Percentiles rank a stretch among this genome's conserved stretches.
phyloP scores from a whole-genome alignment of 495 filamentous ascomycete species.

The Aspergillus saccharolyticus region DNA sequence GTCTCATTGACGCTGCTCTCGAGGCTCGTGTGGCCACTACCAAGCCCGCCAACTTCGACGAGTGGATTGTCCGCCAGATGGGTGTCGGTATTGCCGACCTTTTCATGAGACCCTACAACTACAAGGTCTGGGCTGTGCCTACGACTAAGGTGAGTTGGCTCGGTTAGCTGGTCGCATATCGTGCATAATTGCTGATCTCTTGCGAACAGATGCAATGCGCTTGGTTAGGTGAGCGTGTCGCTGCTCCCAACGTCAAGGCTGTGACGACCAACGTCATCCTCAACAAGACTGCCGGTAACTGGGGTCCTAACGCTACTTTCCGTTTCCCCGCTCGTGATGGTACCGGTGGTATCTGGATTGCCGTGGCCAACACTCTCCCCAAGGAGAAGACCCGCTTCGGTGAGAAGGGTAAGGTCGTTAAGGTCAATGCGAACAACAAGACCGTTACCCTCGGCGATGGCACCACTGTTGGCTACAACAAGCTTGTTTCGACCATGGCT shows the following conservation, averaged over 20 bases:
- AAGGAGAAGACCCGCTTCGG: conserved; percentile 89
- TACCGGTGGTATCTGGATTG: conserved; percentile 98
- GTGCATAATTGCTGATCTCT: background rate
- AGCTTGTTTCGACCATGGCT: conserved; percentile 93
- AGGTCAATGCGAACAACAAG: conserved; percentile 54
- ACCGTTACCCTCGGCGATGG: conserved; percentile 77
- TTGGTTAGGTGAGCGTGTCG: conserved; percentile 98
- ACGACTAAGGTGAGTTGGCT: conserved; percentile 76
- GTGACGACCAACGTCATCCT: conserved; percentile 94
- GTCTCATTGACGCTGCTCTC: conserved; percentile 92
- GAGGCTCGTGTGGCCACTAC: conserved; percentile 78
- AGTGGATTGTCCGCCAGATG: conserved; percentile 95
- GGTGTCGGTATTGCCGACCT: conserved; percentile 85
- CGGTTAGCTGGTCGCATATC: background rate
- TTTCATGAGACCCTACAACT: conserved; percentile 99
- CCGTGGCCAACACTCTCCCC: conserved; percentile 89
- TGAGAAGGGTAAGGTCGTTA: conserved; percentile 68
- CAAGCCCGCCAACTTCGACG: conserved; percentile 94
- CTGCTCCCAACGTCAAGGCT: conserved; percentile 92
- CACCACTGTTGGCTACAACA: conserved; percentile 85
- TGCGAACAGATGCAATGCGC: conserved; percentile 88
- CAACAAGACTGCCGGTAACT: conserved; percentile 93
- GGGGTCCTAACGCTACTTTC: conserved; percentile 98
- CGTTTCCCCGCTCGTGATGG: conserved; percentile 93
- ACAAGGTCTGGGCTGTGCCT: conserved; percentile 98